These are phyloP conservation scores for Melocanna baccifera DNA, from an alignment of 176 grass and related monocot genomes.

Conservation along the genomic window DNA sequence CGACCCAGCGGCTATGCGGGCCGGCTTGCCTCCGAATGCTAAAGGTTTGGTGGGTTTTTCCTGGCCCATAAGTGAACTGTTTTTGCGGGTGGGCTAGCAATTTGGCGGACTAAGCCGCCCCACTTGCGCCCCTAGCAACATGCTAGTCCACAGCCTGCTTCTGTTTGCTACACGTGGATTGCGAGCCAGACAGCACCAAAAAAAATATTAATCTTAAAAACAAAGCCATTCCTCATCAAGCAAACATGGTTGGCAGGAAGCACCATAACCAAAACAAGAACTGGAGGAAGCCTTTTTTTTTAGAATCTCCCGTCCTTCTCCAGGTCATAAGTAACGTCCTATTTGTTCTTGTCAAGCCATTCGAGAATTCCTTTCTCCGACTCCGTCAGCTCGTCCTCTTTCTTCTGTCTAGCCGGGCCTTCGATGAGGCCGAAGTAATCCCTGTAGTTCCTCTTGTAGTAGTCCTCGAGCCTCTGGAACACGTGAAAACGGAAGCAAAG, in stretches of 20 bases:
- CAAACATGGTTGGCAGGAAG: background rate
- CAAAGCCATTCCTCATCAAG: background rate
- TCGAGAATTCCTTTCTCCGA: conserved; percentile 75
- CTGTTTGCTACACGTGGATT: background rate
- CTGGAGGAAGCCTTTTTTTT: background rate
- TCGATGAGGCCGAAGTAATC: conserved; percentile 88
- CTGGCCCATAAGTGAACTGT: no score
- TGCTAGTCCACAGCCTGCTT: background rate
- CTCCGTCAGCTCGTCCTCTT: conserved; percentile 56
- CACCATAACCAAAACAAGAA: background rate
- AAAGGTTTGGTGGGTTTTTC: no score
- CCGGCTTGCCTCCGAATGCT: no score
- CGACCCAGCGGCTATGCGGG: no score
- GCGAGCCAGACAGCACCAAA: background rate
- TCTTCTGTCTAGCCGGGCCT: conserved; percentile 52
- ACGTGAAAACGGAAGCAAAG: background rate
- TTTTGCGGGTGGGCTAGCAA: no score
- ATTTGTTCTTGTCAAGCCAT: conserved; percentile 89
- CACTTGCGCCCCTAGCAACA: no score
- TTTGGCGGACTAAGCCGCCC: no score
- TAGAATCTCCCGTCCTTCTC: background rate
- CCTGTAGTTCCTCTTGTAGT: conserved; percentile 81
- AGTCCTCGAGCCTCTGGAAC: conserved; percentile 74
- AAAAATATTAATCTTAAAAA: background rate
- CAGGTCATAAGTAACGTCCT: background rate